Evolutionary conservation across 2,329 filamentous ascomycete genomes (phyloP).

Genomic region (Ophiosphaerella narmari): DNA sequence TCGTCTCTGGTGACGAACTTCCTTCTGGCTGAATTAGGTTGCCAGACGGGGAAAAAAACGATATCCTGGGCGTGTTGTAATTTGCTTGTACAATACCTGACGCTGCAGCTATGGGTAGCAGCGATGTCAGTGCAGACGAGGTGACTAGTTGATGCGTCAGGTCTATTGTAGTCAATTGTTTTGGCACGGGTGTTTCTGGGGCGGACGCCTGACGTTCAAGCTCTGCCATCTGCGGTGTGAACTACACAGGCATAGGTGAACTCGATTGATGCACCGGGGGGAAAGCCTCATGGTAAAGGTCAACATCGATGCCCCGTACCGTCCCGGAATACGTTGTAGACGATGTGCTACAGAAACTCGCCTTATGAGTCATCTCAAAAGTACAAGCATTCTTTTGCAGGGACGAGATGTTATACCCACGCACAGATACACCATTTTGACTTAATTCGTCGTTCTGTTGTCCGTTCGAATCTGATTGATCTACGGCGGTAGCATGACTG

Average conservation of each 20-base stretch:
- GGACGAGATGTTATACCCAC: constrained; percentile 23
- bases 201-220: constrained; percentile 18
- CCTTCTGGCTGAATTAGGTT: constrained; percentile 37
- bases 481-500: constrained; percentile 14
- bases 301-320: constrained; percentile 42
- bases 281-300: constrained; percentile 31
- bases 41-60: constrained; percentile 43
- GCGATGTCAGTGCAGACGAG: constrained; percentile 42
- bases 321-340: constrained; percentile 43
- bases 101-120: constrained; percentile 45
- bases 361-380: constrained; percentile 27
- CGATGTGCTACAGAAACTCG: constrained; percentile 41
- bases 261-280: constrained; percentile 19
- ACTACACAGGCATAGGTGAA: constrained; percentile 31
- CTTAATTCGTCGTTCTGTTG: constrained; percentile 25
- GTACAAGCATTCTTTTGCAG: constrained; percentile 18
- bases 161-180: constrained; percentile 3
- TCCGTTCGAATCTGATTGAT: constrained; percentile 11
- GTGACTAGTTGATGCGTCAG: constrained; percentile 26
- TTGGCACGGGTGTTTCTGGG: constrained; percentile 12
- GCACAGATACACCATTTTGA: constrained; percentile 28
- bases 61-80: constrained; percentile 32
- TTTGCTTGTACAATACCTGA: constrained; percentile 41
- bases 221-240: constrained; percentile 28
- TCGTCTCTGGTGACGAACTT: constrained; percentile 16